A percentile compares a stretch with the other conserved stretches of the same genome.
Evolutionary conservation across 2,329 filamentous ascomycete species (phyloP).

Genomic region (Hymenoscyphus fructigenus): DNA sequence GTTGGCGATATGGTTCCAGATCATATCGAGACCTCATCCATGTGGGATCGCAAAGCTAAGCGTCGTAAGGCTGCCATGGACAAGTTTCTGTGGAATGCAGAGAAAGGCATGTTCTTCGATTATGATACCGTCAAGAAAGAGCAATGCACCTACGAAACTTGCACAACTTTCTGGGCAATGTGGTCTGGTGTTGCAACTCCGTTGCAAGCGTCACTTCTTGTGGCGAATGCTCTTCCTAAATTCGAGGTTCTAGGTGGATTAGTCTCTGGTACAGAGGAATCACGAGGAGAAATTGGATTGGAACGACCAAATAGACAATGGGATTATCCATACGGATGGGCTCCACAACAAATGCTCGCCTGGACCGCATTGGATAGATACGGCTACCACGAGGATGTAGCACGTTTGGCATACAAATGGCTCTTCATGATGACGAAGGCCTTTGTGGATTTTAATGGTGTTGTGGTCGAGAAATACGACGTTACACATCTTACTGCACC

Average conservation of each 20-base stretch:
- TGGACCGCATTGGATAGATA: slow-evolving; percentile 93
- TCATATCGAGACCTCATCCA: slow-evolving; percentile 75
- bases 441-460: slow-evolving; percentile 97
- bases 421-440: slow-evolving; percentile 98
- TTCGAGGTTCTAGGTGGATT: slow-evolving; percentile 89
- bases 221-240: slow-evolving; percentile 76
- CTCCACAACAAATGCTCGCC: slow-evolving; percentile 95
- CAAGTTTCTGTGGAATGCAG: slow-evolving; percentile 90
- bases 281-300: slow-evolving; percentile 75
- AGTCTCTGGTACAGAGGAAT: slow-evolving; percentile 85
- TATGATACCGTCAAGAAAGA: slow-evolving; percentile 84
- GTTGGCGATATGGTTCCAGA: slow-evolving; percentile 64
- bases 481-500: slow-evolving; percentile 88
- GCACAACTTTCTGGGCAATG: slow-evolving; percentile 95
- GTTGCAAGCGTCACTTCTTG: slow-evolving; percentile 80
- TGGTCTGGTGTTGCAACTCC: slow-evolving; percentile 90
- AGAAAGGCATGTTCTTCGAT: slow-evolving; percentile 96
- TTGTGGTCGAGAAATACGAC: slow-evolving; percentile 98
- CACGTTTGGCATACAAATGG: slow-evolving; percentile 93
- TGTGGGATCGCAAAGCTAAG: slow-evolving; percentile 88
- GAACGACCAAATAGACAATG: slow-evolving; percentile 93
- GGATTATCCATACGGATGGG: slow-evolving; percentile 99
- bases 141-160: slow-evolving; percentile 82
- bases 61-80: slow-evolving; percentile 83
- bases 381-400: slow-evolving; percentile 85